A percentile compares a stretch with the other conserved stretches of the same genome.
Evolutionary conservation across 208 protist genomes (phyloP).

Genomic region (Borovskyia barvae): DNA sequence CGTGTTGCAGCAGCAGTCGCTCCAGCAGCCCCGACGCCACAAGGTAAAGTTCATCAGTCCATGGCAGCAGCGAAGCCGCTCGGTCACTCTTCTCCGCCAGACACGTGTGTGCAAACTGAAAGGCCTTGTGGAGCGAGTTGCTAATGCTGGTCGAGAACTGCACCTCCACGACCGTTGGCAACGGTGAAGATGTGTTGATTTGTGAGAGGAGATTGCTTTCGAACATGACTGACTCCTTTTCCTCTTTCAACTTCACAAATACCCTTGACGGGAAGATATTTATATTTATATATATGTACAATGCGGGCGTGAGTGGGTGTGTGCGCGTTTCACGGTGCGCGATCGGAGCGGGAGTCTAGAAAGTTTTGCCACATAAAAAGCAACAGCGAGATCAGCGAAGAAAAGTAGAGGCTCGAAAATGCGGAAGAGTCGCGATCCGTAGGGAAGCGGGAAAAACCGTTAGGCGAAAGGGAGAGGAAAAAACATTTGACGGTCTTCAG

Average conservation of each 20-base stretch:
- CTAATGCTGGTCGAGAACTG: constrained; percentile 59
- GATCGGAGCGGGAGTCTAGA: too few species aligned
- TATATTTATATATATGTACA: too few species aligned
- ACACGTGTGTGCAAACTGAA: constrained; percentile 59
- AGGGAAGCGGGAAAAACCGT: too few species aligned
- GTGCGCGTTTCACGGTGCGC: too few species aligned
- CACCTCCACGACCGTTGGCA: constrained; percentile 77
- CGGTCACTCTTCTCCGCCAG: constrained; percentile 51
- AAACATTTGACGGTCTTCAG: too few species aligned
- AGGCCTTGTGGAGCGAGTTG: constrained; percentile 44
- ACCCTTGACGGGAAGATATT: constrained; percentile 3
- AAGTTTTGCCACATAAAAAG: too few species aligned
- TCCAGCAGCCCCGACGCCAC: constrained; percentile 44
- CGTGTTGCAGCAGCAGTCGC: constrained; percentile 53
- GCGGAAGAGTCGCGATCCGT: too few species aligned
- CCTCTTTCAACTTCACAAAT: constrained; percentile 6
- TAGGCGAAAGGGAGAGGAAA: too few species aligned
- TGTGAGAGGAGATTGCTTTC: constrained; percentile 75
- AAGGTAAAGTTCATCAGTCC: constrained; percentile 64
- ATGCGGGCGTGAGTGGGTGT: too few species aligned
- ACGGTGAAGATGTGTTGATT: constrained; percentile 66
- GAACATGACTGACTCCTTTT: constrained; percentile 49
- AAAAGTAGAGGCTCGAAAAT: too few species aligned
- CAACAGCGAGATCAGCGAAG: too few species aligned
- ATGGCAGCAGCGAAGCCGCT: constrained; percentile 41